phyloP scores from a whole-genome alignment of 2,329 filamentous ascomycete species.

The Aspergillus nomiae region DNA sequence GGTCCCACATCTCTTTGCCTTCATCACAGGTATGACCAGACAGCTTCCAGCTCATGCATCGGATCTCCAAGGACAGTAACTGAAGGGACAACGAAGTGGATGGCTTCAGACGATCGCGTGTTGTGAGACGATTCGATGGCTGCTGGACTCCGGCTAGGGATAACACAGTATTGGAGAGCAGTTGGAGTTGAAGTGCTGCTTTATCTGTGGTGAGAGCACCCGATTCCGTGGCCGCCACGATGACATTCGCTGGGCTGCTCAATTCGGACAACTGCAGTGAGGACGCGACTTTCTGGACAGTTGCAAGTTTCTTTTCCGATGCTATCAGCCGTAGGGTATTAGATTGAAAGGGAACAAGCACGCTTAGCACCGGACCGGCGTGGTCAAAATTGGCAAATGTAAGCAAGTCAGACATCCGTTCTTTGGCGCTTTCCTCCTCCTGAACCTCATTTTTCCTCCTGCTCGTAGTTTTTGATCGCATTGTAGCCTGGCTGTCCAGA shows the following conservation, averaged over 20 bases:
- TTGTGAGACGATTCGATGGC: conserved; percentile 16
- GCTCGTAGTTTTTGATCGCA: conserved; percentile 19
- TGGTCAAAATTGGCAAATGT: conserved; percentile 33
- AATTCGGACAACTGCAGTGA: conserved; percentile 36
- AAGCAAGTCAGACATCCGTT: conserved; percentile 41
- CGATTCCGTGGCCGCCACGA: conserved; percentile 39
- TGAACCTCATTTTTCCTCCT: conserved; percentile 13
- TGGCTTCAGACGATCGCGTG: conserved; percentile 30
- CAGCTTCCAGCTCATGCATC: conserved; percentile 45
- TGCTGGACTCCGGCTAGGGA: conserved; percentile 32
- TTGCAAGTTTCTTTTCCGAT: conserved; percentile 34
- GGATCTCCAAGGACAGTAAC: conserved; percentile 44
- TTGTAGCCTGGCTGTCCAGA: conserved; percentile 25
- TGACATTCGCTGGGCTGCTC: conserved; percentile 43
- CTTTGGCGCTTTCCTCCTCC: conserved; percentile 35
- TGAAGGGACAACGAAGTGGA: conserved; percentile 40
- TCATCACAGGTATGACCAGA: conserved; percentile 45
- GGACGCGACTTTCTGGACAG: conserved; percentile 33
- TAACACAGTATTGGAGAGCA: conserved; percentile 44
- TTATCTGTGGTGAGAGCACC: conserved; percentile 41
- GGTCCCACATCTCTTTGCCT: conserved; percentile 46
- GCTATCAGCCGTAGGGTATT: conserved; percentile 43
- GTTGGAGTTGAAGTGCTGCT: conserved; percentile 47
- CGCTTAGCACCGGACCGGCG: conserved; percentile 28
- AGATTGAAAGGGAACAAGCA: conserved; percentile 44